Conservation (phyloP, 768 basidiomycete species). For the Crassisporium funariophilum region DNA sequence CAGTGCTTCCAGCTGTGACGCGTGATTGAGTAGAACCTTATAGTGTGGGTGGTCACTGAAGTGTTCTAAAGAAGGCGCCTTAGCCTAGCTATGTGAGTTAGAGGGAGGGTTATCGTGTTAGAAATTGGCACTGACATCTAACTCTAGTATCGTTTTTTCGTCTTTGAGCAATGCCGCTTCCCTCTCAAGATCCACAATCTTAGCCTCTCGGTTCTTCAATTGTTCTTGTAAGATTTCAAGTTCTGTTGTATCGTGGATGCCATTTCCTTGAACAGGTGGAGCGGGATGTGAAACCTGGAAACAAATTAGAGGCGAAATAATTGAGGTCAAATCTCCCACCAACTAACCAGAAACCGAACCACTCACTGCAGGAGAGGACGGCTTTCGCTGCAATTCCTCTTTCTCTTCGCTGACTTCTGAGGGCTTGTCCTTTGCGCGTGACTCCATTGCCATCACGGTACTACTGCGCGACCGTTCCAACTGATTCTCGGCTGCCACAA, state of each 20-base stretch:
- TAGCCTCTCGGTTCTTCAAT: slow-evolving; percentile 44
- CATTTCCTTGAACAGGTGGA: slow-evolving; percentile 37
- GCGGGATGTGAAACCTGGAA: slow-evolving; percentile 41
- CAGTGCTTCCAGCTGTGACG: slow-evolving; percentile 47
- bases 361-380: slow-evolving; percentile 76
- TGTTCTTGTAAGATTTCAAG: slow-evolving; percentile 43
- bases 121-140: slow-evolving; percentile 41
- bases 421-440: slow-evolving; percentile 29
- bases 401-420: slow-evolving; percentile 34
- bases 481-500: slow-evolving; percentile 60
- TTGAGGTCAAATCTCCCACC: slow-evolving; percentile 61
- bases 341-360: slow-evolving; percentile 53
- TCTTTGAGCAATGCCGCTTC: slow-evolving; percentile 48
- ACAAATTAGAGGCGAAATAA: slow-evolving; percentile 46
- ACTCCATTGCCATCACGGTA: slow-evolving; percentile 50
- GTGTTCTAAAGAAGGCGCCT: slow-evolving; percentile 43
- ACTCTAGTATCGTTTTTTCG: slow-evolving; percentile 44
- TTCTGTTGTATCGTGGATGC: slow-evolving; percentile 37
- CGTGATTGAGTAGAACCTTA: slow-evolving; percentile 56
- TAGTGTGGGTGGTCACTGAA: slow-evolving; percentile 55
- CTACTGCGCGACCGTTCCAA: slow-evolving; percentile 61
- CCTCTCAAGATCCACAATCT: slow-evolving; percentile 49
- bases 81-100: slow-evolving; percentile 33
- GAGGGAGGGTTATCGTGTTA: background rate
- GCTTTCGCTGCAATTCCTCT: slow-evolving; percentile 52